These are phyloP conservation scores for Cercophora samala DNA, from an alignment of 495 filamentous ascomycete species.

Conservation along the genomic window DNA sequence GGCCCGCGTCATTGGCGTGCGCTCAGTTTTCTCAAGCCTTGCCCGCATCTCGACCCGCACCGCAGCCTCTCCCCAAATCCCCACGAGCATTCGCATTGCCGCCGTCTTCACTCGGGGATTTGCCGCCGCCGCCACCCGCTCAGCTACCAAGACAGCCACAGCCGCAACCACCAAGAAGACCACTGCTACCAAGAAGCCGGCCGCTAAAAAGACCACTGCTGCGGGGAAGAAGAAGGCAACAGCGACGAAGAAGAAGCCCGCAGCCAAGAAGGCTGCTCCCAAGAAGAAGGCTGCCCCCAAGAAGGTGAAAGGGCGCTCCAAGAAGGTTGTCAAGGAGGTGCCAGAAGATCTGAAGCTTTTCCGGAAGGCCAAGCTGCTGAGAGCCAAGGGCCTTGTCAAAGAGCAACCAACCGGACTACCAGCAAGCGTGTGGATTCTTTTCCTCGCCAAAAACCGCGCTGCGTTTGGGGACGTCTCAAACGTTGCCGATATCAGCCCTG, in stretches of 20 bases:
- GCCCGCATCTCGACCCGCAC: neutral
- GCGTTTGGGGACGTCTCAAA: neutral
- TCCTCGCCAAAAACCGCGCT: constrained; percentile 16
- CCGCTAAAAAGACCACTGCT: constrained; percentile 10
- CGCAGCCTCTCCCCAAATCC: constrained; percentile 10
- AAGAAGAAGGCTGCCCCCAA: constrained; percentile 23
- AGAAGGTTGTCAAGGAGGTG: constrained; percentile 24
- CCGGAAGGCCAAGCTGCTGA: constrained; percentile 21
- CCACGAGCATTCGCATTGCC: constrained; percentile 16
- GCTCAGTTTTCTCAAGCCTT: constrained; percentile 8
- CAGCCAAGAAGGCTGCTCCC: constrained; percentile 22
- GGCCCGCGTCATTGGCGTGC: constrained; percentile 18
- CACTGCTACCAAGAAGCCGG: constrained; percentile 20
- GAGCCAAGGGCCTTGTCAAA: constrained; percentile 29
- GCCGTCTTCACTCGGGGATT: constrained; percentile 27
- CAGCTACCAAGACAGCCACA: constrained; percentile 17
- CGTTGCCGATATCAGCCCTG: neutral
- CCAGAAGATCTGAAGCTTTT: constrained; percentile 17
- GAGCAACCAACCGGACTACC: constrained; percentile 26
- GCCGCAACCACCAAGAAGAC: constrained; percentile 24
- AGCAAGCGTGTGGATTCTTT: constrained; percentile 23
- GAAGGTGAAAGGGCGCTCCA: constrained; percentile 18
- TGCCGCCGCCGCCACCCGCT: constrained; percentile 21
- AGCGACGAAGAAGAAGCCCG: constrained; percentile 23
- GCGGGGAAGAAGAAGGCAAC: constrained; percentile 18